Evolutionary conservation across 2,329 filamentous ascomycete genomes (phyloP), one percentile per base, ranked within the genome.

Genomic region (Mollisiaceae sp.): DNA sequence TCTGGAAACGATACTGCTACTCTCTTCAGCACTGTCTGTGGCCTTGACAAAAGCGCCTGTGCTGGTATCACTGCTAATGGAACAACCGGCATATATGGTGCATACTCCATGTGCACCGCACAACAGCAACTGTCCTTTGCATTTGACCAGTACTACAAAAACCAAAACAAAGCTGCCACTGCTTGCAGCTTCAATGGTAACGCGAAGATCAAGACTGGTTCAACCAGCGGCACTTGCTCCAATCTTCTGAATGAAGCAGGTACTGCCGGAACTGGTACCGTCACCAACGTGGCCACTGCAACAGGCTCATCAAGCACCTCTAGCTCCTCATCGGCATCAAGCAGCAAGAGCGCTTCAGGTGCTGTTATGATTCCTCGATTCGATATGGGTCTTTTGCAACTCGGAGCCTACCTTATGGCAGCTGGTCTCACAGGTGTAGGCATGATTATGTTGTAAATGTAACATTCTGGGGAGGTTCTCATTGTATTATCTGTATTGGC

Each of bases 21-120:
- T 18, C 85, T 95, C 71, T 98, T 98, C 79, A 83, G 82, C 76
- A 88, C 81, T 77, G 86, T 94, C 78, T 95, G 92, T 79, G 89
- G 87, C 63, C 74, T 79, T 54, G 77, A 82, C 65, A 76, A 79
- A 55, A 75, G 78, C 41, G 83, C 85, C 71, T 95, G 92, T 80
- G 79, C 78, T 27, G 91, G 89, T 62, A 93, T 95, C 79, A 81
- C 79, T 69, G 84, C 83, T 72, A 90, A 94, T 78, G 85, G 85
- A 60, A 86, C 84, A 66, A 85, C 82, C 22, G 92, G 91, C 74
- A 80, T 84, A 67, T 95, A 91, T 78, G 92, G 92, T 72, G 86
- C 90, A 57, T 93, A 91, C 83, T 86, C 87, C 78, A 92, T 93
- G 88, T 96, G 92, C 83, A 82, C 83, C 71, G 75, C 86, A 73